Percentiles rank a stretch among this genome's conserved stretches.
phyloP scores from a whole-genome alignment of 495 filamentous ascomycete genomes.

The Xylaria grammica region DNA sequence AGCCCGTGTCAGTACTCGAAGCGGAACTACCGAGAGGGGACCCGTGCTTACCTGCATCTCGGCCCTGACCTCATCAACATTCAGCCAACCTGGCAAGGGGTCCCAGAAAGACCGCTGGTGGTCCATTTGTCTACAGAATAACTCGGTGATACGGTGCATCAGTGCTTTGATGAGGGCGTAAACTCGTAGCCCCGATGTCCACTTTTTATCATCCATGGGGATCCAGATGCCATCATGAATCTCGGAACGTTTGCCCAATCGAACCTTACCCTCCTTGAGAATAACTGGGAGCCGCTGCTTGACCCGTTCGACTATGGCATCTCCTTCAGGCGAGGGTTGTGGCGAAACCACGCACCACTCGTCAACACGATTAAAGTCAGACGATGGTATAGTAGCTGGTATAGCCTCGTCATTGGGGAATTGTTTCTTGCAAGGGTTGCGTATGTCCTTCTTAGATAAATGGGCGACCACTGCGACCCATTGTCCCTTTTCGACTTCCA shows the following conservation, averaged over 20 bases:
- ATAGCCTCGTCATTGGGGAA: not conserved
- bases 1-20: not conserved
- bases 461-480: conserved; percentile 19
- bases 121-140: not conserved
- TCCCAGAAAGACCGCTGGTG: conserved; percentile 1
- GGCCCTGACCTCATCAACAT: conserved; percentile 19
- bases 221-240: conserved; percentile 1
- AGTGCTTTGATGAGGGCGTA: conserved; percentile 16
- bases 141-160: conserved; percentile 18
- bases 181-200: conserved; percentile 11
- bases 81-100: conserved; percentile 15
- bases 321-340: not conserved
- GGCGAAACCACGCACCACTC: conserved; percentile 17
- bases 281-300: not conserved
- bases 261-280: not conserved
- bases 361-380: conserved; percentile 7
- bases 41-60: conserved; percentile 18
- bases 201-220: conserved; percentile 9
- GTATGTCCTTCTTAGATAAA: not conserved
- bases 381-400: not conserved
- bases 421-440: conserved; percentile 1
- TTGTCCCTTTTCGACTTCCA: conserved; percentile 13
- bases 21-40: not conserved
- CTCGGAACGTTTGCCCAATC: conserved; percentile 5
- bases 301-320: conserved; percentile 13